These are phyloP conservation scores for Lachnellula willkommii DNA, from an alignment of 2,329 filamentous ascomycete genomes.

Conservation along the genomic window DNA sequence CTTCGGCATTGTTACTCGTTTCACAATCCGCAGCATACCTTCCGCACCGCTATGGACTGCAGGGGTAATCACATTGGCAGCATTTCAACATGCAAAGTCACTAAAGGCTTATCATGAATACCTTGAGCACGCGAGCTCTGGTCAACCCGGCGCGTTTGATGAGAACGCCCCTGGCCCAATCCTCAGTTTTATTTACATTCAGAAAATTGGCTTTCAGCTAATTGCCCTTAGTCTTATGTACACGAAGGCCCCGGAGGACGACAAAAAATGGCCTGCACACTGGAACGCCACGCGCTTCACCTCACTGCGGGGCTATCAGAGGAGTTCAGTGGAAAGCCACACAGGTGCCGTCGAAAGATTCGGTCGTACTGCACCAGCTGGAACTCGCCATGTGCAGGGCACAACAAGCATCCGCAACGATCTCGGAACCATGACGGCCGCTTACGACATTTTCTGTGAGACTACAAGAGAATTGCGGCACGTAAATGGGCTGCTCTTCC, in stretches of 20 bases:
- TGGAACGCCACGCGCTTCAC: background rate
- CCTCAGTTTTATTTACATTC: constrained; percentile 6
- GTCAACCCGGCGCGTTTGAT: constrained; percentile 2
- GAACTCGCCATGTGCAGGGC: constrained; percentile 1
- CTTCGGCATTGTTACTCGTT: constrained; percentile 13
- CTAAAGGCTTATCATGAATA: constrained; percentile 2
- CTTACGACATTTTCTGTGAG: constrained; percentile 10
- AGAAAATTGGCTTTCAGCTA: constrained; percentile 6
- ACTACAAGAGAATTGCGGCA: constrained; percentile 1
- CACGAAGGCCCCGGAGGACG: background rate
- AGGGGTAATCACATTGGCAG: constrained; percentile 1
- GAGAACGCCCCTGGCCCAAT: constrained; percentile 2
- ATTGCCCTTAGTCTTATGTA: background rate
- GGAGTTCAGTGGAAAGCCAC: constrained; percentile 3
- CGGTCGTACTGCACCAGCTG: background rate
- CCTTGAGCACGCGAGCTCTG: constrained; percentile 2
- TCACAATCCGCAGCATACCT: constrained; percentile 12
- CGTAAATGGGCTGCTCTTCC: background rate
- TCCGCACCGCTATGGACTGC: constrained; percentile 5
- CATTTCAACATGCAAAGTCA: background rate
- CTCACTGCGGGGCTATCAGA: background rate
- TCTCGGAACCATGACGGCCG: constrained; percentile 10
- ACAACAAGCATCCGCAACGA: constrained; percentile 4
- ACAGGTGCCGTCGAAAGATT: constrained; percentile 4
- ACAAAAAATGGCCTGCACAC: constrained; percentile 6